These are phyloP conservation scores for Ascomycota sp. DNA, from an alignment of 2,329 filamentous ascomycete genomes.

Conservation along the genomic window DNA sequence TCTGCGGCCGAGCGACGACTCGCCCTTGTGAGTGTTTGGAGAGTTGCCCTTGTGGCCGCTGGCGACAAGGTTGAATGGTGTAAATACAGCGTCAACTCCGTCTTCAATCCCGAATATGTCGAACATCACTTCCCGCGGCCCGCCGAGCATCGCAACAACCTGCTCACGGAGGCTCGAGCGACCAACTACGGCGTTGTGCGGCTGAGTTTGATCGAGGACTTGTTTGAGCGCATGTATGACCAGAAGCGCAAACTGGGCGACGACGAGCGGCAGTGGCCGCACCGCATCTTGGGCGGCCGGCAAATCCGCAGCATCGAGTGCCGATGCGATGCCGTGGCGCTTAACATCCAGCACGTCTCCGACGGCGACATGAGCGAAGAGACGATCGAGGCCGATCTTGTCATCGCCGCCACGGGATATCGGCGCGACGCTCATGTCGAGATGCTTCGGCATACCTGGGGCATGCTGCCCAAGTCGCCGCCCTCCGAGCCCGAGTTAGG, in stretches of 20 bases:
- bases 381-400: slow-evolving; percentile 52
- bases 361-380: slow-evolving; percentile 26
- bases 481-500: slow-evolving; percentile 9
- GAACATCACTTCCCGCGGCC: slow-evolving; percentile 55
- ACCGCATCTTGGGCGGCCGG: slow-evolving; percentile 54
- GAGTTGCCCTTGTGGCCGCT: too few species aligned
- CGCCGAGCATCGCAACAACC: slow-evolving; percentile 35
- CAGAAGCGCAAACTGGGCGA: slow-evolving; percentile 52
- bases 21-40: slow-evolving; percentile 63
- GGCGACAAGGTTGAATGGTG: not conserved
- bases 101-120: slow-evolving; percentile 79
- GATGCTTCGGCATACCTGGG: slow-evolving; percentile 47
- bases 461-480: slow-evolving; percentile 39
- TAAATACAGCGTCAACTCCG: slow-evolving; percentile 61
- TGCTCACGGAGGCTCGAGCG: slow-evolving; percentile 49
- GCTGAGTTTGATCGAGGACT: slow-evolving; percentile 69
- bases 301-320: slow-evolving; percentile 42
- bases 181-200: slow-evolving; percentile 95
- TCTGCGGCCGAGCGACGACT: slow-evolving; percentile 80
- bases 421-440: slow-evolving; percentile 55
- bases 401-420: slow-evolving; percentile 82
- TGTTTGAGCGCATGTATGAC: slow-evolving; percentile 76
- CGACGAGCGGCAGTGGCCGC: slow-evolving; percentile 58
- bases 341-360: slow-evolving; percentile 32
- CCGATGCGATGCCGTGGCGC: slow-evolving; percentile 28